Percentiles rank a stretch among this genome's conserved stretches.
phyloP scores from a whole-genome alignment of 2,329 filamentous ascomycete genomes.

The Alternaria panax region DNA sequence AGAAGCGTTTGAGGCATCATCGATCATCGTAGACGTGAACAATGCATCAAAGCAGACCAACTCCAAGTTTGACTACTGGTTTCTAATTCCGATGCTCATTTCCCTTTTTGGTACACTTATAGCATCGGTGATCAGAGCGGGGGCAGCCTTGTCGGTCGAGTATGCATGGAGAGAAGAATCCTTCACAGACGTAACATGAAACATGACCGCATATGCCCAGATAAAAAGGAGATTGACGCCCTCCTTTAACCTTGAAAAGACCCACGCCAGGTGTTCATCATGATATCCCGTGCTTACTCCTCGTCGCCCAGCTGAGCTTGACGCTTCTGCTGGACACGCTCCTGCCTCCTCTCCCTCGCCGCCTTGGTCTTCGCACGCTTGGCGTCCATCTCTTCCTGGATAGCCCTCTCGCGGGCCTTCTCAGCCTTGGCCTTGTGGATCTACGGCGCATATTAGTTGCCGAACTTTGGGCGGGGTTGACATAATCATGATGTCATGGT shows the following conservation, averaged over 20 bases:
- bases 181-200: constrained; percentile 54
- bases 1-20: background rate
- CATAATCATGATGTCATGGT: constrained; percentile 49
- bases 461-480: constrained; percentile 23
- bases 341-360: constrained; percentile 96
- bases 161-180: constrained; percentile 49
- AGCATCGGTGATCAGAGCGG: constrained; percentile 44
- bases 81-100: constrained; percentile 47
- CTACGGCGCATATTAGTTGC: constrained; percentile 60
- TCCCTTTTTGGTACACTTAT: constrained; percentile 48
- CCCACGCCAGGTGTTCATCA: constrained; percentile 52
- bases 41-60: constrained; percentile 29
- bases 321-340: constrained; percentile 91
- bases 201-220: constrained; percentile 54
- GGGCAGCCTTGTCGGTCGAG: constrained; percentile 44
- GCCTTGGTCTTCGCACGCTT: constrained; percentile 99
- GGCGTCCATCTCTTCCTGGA: constrained; percentile 99
- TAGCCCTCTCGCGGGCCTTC: constrained; percentile 91
- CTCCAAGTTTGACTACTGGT: constrained; percentile 43
- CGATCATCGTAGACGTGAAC: constrained; percentile 4
- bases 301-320: constrained; percentile 80
- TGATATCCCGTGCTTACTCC: constrained; percentile 49
- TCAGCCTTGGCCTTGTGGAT: constrained; percentile 99
- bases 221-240: constrained; percentile 51
- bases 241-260: constrained; percentile 52